Base-by-base conservation (phyloP, 2,329 filamentous ascomycete species). In the Colletotrichum spinosum region DNA sequence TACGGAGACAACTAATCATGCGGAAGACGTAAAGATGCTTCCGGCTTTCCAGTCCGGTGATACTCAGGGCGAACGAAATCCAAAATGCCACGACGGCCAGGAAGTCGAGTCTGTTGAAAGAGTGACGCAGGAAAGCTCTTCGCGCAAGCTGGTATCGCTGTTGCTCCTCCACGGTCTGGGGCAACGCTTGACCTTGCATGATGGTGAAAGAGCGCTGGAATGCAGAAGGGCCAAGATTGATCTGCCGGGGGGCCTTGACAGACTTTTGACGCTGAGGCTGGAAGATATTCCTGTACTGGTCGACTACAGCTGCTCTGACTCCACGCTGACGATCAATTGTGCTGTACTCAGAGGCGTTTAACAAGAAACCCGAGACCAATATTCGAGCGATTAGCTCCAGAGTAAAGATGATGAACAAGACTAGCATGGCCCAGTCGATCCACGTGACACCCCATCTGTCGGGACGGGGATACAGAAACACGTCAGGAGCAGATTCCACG, bases 31-130 rank as follows among this genome's bases (percentile, higher is more conserved):
- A 97, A 8, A 98, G 77, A 73, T 97, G 92, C 56, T 89, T 84
- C 2, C 77, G 73, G 66, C 85, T 84, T 74, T 97, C 92, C 17
- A 94, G 75, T 1, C 90, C 89, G 10, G 86, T 85, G 15, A 94
- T 78, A 38, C 88, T 87, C 55, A 99, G 83, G 10, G 88, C 76
- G 72, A 98, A 96, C 2, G 93, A 90, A 62, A 97, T 90, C 96
- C 96, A 99, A 78, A 94, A 99, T 0, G 95, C 91, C n/a, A 96
- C 84, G 8, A 99, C 92, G 2, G 96, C 97, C 57, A 99, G 83
- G 76, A 98, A 97, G 76, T 99, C 96, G 10, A 98, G 85, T 56
- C 96, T 88, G 75, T 98, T 98, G 80, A 99, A 99, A 1, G 93
- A 94, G 77, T 99, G 96, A 13, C 96, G 89, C 60, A 99, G 81